Percentiles rank a stretch among this genome's conserved stretches.
Evolutionary conservation across 2,329 filamentous ascomycete genomes (phyloP).

Genomic region (Beauveria bassiana): DNA sequence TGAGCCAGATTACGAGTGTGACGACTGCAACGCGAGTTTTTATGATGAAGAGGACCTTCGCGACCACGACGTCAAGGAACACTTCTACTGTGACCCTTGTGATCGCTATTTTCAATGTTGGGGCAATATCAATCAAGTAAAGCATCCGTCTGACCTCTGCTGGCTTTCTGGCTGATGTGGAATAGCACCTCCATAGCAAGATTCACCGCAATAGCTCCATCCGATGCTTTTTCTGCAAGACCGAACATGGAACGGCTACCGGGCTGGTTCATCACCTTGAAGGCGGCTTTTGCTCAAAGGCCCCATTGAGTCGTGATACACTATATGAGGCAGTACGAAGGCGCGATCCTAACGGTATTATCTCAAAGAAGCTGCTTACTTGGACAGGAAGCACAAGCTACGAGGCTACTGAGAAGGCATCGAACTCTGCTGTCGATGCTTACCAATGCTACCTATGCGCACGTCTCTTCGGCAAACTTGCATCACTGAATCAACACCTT

Average conservation of each 20-base stretch:
- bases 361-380: conserved; percentile 45
- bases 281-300: conserved; percentile 39
- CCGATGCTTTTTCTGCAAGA: neutral
- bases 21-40: neutral
- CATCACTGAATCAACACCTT: conserved; percentile 42
- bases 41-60: neutral
- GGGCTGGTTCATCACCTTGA: conserved; percentile 42
- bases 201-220: neutral
- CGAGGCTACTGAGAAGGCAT: conserved; percentile 32
- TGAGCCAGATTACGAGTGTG: neutral
- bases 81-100: neutral
- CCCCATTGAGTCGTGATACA: conserved; percentile 38
- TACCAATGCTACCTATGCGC: conserved; percentile 37
- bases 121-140: neutral
- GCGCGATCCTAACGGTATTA: conserved; percentile 38
- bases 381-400: conserved; percentile 23
- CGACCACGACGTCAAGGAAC: neutral
- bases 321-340: conserved; percentile 38
- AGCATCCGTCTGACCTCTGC: neutral
- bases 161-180: neutral
- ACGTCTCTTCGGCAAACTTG: conserved; percentile 28
- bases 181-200: neutral
- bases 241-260: neutral
- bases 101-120: neutral
- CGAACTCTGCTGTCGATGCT: conserved; percentile 28